Conservation (phyloP, 2,329 filamentous ascomycete species). For the Cytospora mali region DNA sequence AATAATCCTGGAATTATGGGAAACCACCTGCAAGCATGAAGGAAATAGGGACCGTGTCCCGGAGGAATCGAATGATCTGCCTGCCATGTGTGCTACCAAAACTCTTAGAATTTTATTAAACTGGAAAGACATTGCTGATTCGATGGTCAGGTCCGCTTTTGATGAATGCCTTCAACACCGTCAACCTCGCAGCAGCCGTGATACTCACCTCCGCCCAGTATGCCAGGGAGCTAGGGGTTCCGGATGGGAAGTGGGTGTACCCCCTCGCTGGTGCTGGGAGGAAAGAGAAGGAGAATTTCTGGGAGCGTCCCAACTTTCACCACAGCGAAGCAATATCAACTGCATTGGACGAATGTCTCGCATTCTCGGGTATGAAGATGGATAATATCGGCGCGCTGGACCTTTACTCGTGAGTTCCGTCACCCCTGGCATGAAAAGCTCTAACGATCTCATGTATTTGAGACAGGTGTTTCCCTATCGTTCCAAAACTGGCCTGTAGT, state of each 20-base stretch:
- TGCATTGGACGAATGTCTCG: constrained; percentile 57
- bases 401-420: constrained; percentile 58
- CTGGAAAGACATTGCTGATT: background rate
- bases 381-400: constrained; percentile 63
- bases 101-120: background rate
- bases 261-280: constrained; percentile 66
- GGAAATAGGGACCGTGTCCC: constrained; percentile 55
- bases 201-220: constrained; percentile 60
- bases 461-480: constrained; percentile 69
- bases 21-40: constrained; percentile 47
- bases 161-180: constrained; percentile 73
- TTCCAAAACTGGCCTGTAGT: constrained; percentile 65
- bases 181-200: constrained; percentile 64
- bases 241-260: constrained; percentile 63
- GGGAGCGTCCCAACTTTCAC: constrained; percentile 61
- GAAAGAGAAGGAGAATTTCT: constrained; percentile 61
- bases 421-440: constrained; percentile 9
- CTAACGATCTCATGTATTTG: background rate
- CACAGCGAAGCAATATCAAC: constrained; percentile 60
- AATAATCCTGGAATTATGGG: constrained; percentile 61
- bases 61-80: constrained; percentile 68
- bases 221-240: constrained; percentile 57
- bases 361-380: constrained; percentile 47
- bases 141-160: constrained; percentile 58
- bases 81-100: constrained; percentile 58